Evolutionary conservation across 352 stramenopile species (phyloP).

Genomic region (Peronospora destructor): DNA sequence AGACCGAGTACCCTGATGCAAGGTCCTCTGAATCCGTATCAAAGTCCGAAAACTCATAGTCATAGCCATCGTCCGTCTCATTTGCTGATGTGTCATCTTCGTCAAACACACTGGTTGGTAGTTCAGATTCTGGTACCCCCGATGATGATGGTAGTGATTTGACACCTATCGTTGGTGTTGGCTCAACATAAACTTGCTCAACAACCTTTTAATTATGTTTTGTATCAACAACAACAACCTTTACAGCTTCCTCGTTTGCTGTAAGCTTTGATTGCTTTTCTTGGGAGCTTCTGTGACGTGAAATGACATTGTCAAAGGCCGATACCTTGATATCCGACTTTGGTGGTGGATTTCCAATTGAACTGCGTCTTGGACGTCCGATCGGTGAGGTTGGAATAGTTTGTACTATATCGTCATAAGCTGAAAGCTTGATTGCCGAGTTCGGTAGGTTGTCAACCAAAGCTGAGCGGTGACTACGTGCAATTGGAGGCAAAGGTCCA

Average conservation of each 20-base stretch:
- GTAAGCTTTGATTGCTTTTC: slow-evolving; percentile 6
- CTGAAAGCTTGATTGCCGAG: slow-evolving; percentile 31
- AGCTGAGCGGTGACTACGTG: slow-evolving; percentile 16
- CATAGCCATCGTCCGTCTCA: slow-evolving; percentile 28
- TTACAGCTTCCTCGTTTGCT: slow-evolving; percentile 3
- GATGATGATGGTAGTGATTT: slow-evolving; percentile 6
- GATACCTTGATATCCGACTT: slow-evolving; percentile 46
- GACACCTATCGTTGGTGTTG: background rate
- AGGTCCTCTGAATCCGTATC: slow-evolving; percentile 29
- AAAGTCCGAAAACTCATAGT: slow-evolving; percentile 29
- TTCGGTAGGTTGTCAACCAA: slow-evolving; percentile 26
- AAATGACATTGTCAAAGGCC: slow-evolving; percentile 31
- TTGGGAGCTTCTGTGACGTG: slow-evolving; percentile 23
- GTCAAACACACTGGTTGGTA: slow-evolving; percentile 13
- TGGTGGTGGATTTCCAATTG: slow-evolving; percentile 26
- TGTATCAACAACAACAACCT: slow-evolving; percentile 4
- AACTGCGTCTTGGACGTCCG: slow-evolving; percentile 30
- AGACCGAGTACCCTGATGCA: slow-evolving; percentile 18
- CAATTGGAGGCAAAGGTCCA: slow-evolving; percentile 13
- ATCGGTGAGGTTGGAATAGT: slow-evolving; percentile 33
- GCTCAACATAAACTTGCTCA: background rate
- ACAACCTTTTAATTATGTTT: slow-evolving; percentile 13
- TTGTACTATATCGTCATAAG: slow-evolving; percentile 18
- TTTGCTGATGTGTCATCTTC: slow-evolving; percentile 18
- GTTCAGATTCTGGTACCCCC: slow-evolving; percentile 11